Evolutionary conservation across 495 filamentous ascomycete genomes (phyloP), one percentile per base, ranked within the genome.

Genomic region (Recurvomyces mirabilis): DNA sequence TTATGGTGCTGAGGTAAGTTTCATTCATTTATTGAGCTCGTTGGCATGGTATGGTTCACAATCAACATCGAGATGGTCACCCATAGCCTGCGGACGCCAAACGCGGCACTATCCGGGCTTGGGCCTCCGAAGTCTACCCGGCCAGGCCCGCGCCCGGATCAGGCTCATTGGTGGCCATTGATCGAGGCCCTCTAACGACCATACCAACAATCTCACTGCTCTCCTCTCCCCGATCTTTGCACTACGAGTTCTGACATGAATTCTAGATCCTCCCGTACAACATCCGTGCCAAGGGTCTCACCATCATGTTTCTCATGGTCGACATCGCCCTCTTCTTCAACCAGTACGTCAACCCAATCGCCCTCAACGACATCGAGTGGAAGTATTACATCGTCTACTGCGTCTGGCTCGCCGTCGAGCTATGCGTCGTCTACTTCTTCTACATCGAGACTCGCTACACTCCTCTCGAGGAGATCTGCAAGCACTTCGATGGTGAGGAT

Each of bases 381-480:
- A 56, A 58, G 41, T 51, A 31, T 40, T 45, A 43, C 40, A 49
- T 46, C 38, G 35, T 52, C 4, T 52, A 52, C 43, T 41, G 34
- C 42, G 9, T n/a, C 23, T 69, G 65, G 63, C 43, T 74, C 10
- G 55, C 52, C 1, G 38, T 66, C 31, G 69, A 72, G 51, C 49
- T 73, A 1, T 26, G 60, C 34, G 68, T 74, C 4, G 71, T 81
- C 35, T 84, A 77, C 62, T 79, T 82, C 67, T 81, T 82, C 72
- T 83, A 79, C 56, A 78, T 80, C 1, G 81, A 85, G 57, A 86
- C 81, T 1, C 75, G 77, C 11, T 77, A 77, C 58, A 75, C 79
- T 17, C 80, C 77, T 3, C 67, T 86, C 15, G 81, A 86, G 48
- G 80, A 85, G 53, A 60, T 72, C 26, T 60, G 49, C 38, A 39